Conservation (phyloP, 108 stramenopile species). For the Stephanodiscus minutulus region DNA sequence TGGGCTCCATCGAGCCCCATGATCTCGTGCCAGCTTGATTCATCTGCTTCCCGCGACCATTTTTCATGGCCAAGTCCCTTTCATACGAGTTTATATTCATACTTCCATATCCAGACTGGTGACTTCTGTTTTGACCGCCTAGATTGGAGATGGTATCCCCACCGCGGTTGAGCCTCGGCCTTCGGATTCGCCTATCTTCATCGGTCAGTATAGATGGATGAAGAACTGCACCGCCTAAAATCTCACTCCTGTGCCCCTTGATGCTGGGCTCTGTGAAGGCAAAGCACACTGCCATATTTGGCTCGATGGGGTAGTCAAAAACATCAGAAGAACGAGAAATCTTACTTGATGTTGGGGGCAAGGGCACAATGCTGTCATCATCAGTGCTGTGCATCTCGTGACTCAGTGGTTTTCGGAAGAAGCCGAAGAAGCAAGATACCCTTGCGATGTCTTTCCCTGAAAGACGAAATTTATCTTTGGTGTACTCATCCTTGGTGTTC, state of each 20-base stretch:
- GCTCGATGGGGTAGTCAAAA: slow-evolving; percentile 60
- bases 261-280: slow-evolving; percentile 82
- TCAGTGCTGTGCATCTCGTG: slow-evolving; percentile 71
- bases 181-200: slow-evolving; percentile 73
- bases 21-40: slow-evolving; percentile 82
- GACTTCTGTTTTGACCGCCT: slow-evolving; percentile 71
- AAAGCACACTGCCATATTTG: slow-evolving; percentile 73
- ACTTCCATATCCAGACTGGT: slow-evolving; percentile 78
- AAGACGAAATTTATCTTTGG: slow-evolving; percentile 49
- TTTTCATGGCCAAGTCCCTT: slow-evolving; percentile 70
- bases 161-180: slow-evolving; percentile 80
- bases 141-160: slow-evolving; percentile 85
- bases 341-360: slow-evolving; percentile 56
- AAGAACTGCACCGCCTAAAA: slow-evolving; percentile 66
- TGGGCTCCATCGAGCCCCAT: slow-evolving; percentile 88
- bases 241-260: slow-evolving; percentile 67
- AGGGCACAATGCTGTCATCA: slow-evolving; percentile 53
- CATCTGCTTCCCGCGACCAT: slow-evolving; percentile 80
- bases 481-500: slow-evolving; percentile 53
- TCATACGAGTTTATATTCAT: slow-evolving; percentile 90
- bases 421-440: slow-evolving; percentile 73
- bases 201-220: slow-evolving; percentile 63
- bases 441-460: slow-evolving; percentile 50
- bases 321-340: slow-evolving; percentile 57
- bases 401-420: slow-evolving; percentile 72